A percentile compares a stretch with the other conserved stretches of the same genome.
These are phyloP conservation scores for Corrigiola litoralis DNA, from an alignment of 179 eudicot genomes.

Conservation along the genomic window DNA sequence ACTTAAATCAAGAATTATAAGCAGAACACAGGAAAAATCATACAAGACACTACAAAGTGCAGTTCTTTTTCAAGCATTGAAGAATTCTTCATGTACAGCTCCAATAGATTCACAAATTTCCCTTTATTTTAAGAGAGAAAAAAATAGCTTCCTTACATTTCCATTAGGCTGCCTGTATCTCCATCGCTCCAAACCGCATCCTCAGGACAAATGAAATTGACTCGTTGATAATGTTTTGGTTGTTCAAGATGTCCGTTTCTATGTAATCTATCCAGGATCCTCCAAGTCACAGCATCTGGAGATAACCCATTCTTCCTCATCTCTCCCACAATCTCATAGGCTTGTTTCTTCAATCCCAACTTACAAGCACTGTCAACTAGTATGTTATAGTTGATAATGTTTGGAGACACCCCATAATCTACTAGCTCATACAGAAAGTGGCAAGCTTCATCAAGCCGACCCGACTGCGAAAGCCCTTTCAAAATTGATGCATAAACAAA, in stretches of 20 bases:
- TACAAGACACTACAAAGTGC: not conserved
- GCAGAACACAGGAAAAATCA: not conserved
- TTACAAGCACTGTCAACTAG: slow-evolving; percentile 63
- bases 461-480: slow-evolving; percentile 65
- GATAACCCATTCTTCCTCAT: slow-evolving; percentile 80
- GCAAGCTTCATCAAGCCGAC: slow-evolving; percentile 69
- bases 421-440: slow-evolving; percentile 80
- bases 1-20: not conserved
- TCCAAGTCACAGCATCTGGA: slow-evolving; percentile 90
- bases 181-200: not conserved
- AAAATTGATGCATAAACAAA: slow-evolving; percentile 74
- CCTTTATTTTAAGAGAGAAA: not conserved
- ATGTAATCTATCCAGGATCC: slow-evolving; percentile 69
- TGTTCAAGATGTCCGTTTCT: slow-evolving; percentile 12
- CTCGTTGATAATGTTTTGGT: not conserved
- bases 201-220: not conserved
- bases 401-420: slow-evolving; percentile 61
- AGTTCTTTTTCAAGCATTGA: not conserved
- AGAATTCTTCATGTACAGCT: not conserved
- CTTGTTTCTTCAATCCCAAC: slow-evolving; percentile 70
- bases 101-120: not conserved
- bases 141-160: not conserved
- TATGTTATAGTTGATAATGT: slow-evolving; percentile 71
- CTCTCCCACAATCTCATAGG: slow-evolving; percentile 82
- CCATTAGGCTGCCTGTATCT: not conserved